phyloP scores from a whole-genome alignment of 352 stramenopile genomes.

The Globisporangium nunn region DNA sequence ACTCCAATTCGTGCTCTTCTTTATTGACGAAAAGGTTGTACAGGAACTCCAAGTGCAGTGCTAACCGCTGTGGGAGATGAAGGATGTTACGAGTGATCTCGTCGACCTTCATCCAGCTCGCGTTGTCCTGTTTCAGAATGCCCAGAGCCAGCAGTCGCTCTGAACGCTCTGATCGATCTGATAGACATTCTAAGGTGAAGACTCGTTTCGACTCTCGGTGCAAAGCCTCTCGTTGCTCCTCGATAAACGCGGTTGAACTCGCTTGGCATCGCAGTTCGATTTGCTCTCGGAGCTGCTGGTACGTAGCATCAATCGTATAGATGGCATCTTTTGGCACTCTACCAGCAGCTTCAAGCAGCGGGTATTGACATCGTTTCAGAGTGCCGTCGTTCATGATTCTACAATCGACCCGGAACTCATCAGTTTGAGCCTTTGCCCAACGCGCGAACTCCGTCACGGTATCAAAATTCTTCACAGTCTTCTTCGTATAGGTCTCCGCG shows the following conservation, averaged over 20 bases:
- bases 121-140: too few species aligned
- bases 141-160: too few species aligned
- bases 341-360: neutral
- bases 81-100: too few species aligned
- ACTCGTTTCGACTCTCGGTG: constrained; percentile 14
- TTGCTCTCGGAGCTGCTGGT: constrained; percentile 16
- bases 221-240: constrained; percentile 17
- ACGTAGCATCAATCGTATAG: constrained; percentile 14
- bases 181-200: constrained; percentile 24
- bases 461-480: constrained; percentile 12
- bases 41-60: constrained; percentile 4
- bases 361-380: neutral
- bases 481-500: constrained; percentile 10
- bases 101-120: too few species aligned
- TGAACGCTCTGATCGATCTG: too few species aligned
- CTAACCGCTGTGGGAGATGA: neutral
- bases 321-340: neutral
- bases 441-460: constrained; percentile 11
- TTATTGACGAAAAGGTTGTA: constrained; percentile 3
- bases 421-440: neutral
- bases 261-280: neutral
- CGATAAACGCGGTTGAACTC: constrained; percentile 3
- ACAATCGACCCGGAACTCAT: neutral
- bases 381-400: neutral
- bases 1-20: constrained; percentile 3